phyloP scores from a whole-genome alignment of 768 basidiomycete genomes.

The Amanita phalloides region DNA sequence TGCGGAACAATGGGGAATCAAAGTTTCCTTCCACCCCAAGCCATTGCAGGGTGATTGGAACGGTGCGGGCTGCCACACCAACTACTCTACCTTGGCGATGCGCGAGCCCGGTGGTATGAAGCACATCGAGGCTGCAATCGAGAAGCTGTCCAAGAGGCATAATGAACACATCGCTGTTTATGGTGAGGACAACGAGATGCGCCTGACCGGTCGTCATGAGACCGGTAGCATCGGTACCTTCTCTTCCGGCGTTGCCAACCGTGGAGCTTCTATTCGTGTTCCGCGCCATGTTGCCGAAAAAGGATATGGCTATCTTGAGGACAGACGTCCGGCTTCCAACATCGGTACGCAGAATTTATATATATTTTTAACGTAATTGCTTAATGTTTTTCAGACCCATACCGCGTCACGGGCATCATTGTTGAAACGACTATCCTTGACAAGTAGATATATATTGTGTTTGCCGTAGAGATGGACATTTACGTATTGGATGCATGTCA shows the following conservation, averaged over 20 bases:
- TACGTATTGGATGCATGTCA: neutral
- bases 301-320: constrained; percentile 94
- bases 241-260: constrained; percentile 93
- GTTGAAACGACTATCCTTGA: constrained; percentile 79
- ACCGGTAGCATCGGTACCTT: constrained; percentile 90
- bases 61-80: constrained; percentile 97
- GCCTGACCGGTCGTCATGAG: constrained; percentile 95
- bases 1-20: constrained; percentile 95
- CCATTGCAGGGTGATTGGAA: constrained; percentile 98
- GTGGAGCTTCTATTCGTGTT: constrained; percentile 94
- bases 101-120: constrained; percentile 92
- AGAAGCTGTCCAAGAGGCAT: constrained; percentile 86
- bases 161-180: constrained; percentile 95
- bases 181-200: constrained; percentile 94
- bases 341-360: constrained; percentile 53
- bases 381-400: constrained; percentile 55
- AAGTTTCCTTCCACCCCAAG: constrained; percentile 99
- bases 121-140: constrained; percentile 84
- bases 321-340: constrained; percentile 96
- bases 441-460: constrained; percentile 25
- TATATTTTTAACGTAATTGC: neutral
- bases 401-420: constrained; percentile 84
- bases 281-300: constrained; percentile 88
- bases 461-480: neutral
- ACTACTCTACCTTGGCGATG: constrained; percentile 93